A percentile compares a stretch with the other conserved stretches of the same genome.
phyloP scores from a whole-genome alignment of 495 filamentous ascomycete species.

The Bacidia rubella region DNA sequence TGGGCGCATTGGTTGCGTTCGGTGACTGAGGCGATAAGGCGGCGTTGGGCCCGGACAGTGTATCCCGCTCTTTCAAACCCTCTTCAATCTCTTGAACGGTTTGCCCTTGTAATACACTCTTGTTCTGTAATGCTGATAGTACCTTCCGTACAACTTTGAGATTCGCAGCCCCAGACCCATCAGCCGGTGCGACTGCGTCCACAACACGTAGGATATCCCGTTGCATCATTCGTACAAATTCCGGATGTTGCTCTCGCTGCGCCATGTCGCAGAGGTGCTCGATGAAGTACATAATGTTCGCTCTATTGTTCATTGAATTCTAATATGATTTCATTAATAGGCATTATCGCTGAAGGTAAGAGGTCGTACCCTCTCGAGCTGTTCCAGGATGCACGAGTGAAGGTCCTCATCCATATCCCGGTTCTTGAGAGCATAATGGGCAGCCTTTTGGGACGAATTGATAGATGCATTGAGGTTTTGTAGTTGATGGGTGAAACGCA shows the following conservation, averaged over 20 bases:
- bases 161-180: slow-evolving; percentile 85
- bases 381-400: slow-evolving; percentile 92
- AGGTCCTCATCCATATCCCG: slow-evolving; percentile 90
- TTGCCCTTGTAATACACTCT: slow-evolving; percentile 50
- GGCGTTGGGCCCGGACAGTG: slow-evolving; percentile 12
- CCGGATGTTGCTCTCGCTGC: slow-evolving; percentile 52
- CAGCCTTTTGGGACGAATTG: slow-evolving; percentile 79
- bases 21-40: slow-evolving; percentile 18
- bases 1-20: slow-evolving; percentile 11
- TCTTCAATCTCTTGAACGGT: slow-evolving; percentile 67
- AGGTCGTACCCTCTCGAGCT: slow-evolving; percentile 60
- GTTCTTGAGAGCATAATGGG: slow-evolving; percentile 87
- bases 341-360: neutral
- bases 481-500: slow-evolving; percentile 84
- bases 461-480: slow-evolving; percentile 80
- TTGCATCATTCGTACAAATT: slow-evolving; percentile 87
- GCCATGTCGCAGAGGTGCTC: slow-evolving; percentile 87
- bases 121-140: slow-evolving; percentile 51
- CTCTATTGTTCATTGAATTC: slow-evolving; percentile 90
- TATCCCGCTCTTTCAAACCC: slow-evolving; percentile 61
- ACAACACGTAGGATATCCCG: slow-evolving; percentile 80
- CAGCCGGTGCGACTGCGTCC: slow-evolving; percentile 74
- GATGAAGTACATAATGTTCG: slow-evolving; percentile 99
- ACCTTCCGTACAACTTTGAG: slow-evolving; percentile 81
- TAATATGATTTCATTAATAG: slow-evolving; percentile 19